phyloP scores from a whole-genome alignment of 1,284 basidiomycete genomes.

The Fomitopsis pinicola region DNA sequence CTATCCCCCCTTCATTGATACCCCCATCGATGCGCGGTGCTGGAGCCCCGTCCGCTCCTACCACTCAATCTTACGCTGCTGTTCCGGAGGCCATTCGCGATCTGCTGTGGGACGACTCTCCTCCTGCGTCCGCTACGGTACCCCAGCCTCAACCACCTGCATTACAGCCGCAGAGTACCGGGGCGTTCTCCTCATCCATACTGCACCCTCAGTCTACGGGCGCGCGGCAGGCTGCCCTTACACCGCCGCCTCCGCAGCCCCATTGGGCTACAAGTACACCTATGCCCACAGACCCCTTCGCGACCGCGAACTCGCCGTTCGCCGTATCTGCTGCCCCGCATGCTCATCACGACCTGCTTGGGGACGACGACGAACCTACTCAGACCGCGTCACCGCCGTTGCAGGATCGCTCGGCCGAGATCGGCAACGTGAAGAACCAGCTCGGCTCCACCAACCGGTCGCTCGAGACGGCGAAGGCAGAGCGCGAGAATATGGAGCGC shows the following conservation, averaged over 20 bases:
- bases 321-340: conserved; percentile 15
- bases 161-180: conserved; percentile 37
- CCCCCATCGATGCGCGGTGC: conserved; percentile 72
- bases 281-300: background rate
- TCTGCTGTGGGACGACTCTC: conserved; percentile 62
- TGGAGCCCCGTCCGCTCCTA: conserved; percentile 11
- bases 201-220: background rate
- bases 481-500: conserved; percentile 55
- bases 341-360: conserved; percentile 53
- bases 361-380: conserved; percentile 62
- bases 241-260: conserved; percentile 20
- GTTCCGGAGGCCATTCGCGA: conserved; percentile 37
- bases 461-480: conserved; percentile 54
- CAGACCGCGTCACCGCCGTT: conserved; percentile 39
- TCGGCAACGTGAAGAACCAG: conserved; percentile 85
- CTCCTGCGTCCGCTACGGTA: conserved; percentile 44
- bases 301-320: conserved; percentile 35
- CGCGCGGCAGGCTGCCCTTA: conserved; percentile 13
- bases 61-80: conserved; percentile 30
- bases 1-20: conserved; percentile 71
- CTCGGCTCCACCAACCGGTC: conserved; percentile 77
- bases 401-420: conserved; percentile 72
- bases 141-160: conserved; percentile 20
- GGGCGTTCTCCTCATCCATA: conserved; percentile 19
- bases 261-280: conserved; percentile 17